Conservation (phyloP, 164 flowering plant genomes). For the Dillenia suffruticosa region DNA sequence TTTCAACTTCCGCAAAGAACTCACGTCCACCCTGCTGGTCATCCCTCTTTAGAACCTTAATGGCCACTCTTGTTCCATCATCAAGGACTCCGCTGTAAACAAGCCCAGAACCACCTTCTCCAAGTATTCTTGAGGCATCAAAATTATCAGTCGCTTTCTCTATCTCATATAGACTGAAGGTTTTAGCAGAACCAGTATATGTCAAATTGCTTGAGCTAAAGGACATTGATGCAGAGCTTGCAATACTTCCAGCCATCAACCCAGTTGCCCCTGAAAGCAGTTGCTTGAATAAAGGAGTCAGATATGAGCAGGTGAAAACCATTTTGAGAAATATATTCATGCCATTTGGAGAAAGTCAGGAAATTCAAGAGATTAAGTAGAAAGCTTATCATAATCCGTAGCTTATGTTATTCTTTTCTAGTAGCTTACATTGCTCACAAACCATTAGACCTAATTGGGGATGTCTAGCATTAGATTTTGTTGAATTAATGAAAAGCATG, state of each 20-base stretch:
- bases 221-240: slow-evolving; percentile 61
- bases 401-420: too few species aligned
- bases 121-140: slow-evolving; percentile 3
- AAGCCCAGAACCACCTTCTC: slow-evolving; percentile 7
- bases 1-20: slow-evolving; percentile 7
- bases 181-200: slow-evolving; percentile 75
- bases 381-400: too few species aligned
- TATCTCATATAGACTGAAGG: slow-evolving; percentile 39
- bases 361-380: too few species aligned
- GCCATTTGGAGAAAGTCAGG: too few species aligned
- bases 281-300: not conserved
- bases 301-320: not conserved
- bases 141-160: slow-evolving; percentile 7
- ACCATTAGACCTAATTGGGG: too few species aligned
- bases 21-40: slow-evolving; percentile 2
- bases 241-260: slow-evolving; percentile 48
- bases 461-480: too few species aligned
- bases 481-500: too few species aligned
- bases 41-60: slow-evolving; percentile 1
- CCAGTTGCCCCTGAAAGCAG: slow-evolving; percentile 44
- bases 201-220: slow-evolving; percentile 69
- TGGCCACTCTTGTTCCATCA: slow-evolving; percentile 4
- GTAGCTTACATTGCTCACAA: too few species aligned
- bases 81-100: slow-evolving; percentile 5
- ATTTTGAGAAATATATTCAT: not conserved